phyloP scores from a whole-genome alignment of 2,329 filamentous ascomycete species.

The Rosellinia necatrix region DNA sequence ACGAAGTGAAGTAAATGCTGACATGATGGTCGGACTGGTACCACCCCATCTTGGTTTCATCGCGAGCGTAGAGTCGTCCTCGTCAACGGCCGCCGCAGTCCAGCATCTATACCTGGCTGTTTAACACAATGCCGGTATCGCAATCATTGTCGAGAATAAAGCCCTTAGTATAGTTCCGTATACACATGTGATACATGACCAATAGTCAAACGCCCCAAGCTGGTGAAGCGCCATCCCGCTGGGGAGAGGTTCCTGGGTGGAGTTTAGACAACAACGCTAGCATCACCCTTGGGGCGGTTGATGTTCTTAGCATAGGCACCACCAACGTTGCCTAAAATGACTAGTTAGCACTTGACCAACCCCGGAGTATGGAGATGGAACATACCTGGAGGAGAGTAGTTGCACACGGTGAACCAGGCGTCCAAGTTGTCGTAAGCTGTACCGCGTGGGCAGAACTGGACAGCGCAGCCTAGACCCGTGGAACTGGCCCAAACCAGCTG shows the following conservation, averaged over 20 bases:
- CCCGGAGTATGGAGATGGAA: conserved; percentile 10
- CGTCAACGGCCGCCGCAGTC: conserved; percentile 26
- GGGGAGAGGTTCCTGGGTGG: conserved; percentile 1
- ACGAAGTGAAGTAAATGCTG: conserved; percentile 36
- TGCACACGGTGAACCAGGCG: conserved; percentile 83
- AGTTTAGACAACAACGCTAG: conserved; percentile 35
- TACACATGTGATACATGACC: conserved; percentile 28
- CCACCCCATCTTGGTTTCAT: conserved; percentile 17
- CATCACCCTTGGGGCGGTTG: conserved; percentile 45
- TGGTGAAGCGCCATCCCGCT: conserved; percentile 16
- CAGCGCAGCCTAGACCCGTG: conserved; percentile 66
- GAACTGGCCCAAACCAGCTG: conserved; percentile 74
- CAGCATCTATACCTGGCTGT: conserved; percentile 12
- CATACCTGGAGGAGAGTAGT: conserved; percentile 78
- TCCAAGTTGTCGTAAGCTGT: conserved; percentile 54
- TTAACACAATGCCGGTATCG: conserved; percentile 15
- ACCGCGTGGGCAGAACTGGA: conserved; percentile 57
- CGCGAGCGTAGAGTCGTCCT: conserved; percentile 28
- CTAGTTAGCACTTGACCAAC: conserved; percentile 3
- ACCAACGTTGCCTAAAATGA: conserved; percentile 54
- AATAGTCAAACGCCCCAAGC: conserved; percentile 13
- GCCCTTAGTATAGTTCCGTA: conserved; percentile 15
- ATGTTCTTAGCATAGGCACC: conserved; percentile 58
- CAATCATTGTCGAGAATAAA: conserved; percentile 16
- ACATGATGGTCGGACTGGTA: conserved; percentile 11